Percentiles rank a stretch among this genome's conserved stretches.
Conservation (phyloP, 768 basidiomycete species). For the Tephrocybe sp. region DNA sequence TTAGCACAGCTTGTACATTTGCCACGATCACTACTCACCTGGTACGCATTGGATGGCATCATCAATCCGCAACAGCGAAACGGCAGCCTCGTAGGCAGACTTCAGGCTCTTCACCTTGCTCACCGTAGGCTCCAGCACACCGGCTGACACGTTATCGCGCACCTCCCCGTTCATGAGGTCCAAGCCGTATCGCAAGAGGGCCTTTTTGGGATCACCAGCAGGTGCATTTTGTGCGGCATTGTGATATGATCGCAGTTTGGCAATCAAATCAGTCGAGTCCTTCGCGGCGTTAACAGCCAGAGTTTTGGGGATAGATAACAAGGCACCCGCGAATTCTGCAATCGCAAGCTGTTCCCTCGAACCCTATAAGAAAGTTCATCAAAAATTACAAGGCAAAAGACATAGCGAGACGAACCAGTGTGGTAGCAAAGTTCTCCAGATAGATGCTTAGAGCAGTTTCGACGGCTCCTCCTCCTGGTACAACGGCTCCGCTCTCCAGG, state of each 20-base stretch:
- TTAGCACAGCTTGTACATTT: slow-evolving; percentile 4
- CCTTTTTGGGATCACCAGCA: slow-evolving; percentile 88
- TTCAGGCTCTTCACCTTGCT: slow-evolving; percentile 97
- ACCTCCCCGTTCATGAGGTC: slow-evolving; percentile 95
- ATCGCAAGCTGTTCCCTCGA: slow-evolving; percentile 98
- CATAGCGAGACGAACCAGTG: slow-evolving; percentile 59
- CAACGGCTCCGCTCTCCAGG: slow-evolving; percentile 91
- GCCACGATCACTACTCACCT: slow-evolving; percentile 47
- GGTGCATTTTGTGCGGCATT: slow-evolving; percentile 95
- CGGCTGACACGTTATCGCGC: slow-evolving; percentile 90
- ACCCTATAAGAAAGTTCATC: slow-evolving; percentile 53
- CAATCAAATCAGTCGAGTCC: slow-evolving; percentile 96
- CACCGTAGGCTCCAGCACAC: slow-evolving; percentile 94
- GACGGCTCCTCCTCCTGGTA: slow-evolving; percentile 96
- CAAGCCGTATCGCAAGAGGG: slow-evolving; percentile 87
- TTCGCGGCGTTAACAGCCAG: slow-evolving; percentile 98
- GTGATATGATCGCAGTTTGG: slow-evolving; percentile 95
- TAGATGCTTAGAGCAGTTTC: slow-evolving; percentile 97
- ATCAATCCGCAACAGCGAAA: slow-evolving; percentile 92
- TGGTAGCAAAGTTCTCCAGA: slow-evolving; percentile 98
- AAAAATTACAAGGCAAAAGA: slow-evolving; percentile 12
- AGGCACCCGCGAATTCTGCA: slow-evolving; percentile 94
- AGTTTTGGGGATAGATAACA: slow-evolving; percentile 94
- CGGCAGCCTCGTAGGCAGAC: slow-evolving; percentile 95
- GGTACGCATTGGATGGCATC: slow-evolving; percentile 92